Conservation (phyloP, 495 filamentous ascomycete genomes). For the Trichoderma reesei region DNA sequence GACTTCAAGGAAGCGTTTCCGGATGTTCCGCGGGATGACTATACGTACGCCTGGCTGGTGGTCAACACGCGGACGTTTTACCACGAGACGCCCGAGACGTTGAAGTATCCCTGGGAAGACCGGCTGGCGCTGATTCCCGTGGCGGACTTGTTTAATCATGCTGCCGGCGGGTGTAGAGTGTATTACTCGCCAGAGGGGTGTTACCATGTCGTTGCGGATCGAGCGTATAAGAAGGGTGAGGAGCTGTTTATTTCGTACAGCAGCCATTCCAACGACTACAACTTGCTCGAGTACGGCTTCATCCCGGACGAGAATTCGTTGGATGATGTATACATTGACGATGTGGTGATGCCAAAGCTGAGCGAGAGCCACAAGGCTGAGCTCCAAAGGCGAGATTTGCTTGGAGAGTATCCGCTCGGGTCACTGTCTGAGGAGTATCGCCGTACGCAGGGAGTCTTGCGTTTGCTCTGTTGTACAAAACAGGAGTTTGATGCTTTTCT, state of each 20-base stretch:
- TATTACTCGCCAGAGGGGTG: background rate
- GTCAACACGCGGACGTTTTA: conserved; percentile 64
- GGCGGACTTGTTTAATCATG: conserved; percentile 64
- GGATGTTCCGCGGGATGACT: conserved; percentile 38
- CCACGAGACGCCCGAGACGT: conserved; percentile 19
- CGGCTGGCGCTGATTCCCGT: conserved; percentile 60
- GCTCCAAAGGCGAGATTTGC: background rate
- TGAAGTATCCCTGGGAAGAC: conserved; percentile 38
- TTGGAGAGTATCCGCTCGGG: background rate
- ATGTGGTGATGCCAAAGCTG: conserved; percentile 43
- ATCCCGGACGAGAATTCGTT: conserved; percentile 51
- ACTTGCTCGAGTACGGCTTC: conserved; percentile 79
- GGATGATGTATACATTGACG: conserved; percentile 61
- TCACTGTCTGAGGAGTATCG: background rate
- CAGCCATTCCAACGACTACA: conserved; percentile 66
- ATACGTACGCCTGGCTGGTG: conserved; percentile 56
- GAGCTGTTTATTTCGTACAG: conserved; percentile 79
- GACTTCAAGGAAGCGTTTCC: background rate
- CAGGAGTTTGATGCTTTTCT: background rate
- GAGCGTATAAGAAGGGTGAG: conserved; percentile 36
- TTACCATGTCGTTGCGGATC: background rate
- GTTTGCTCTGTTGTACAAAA: background rate
- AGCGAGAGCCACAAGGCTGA: background rate
- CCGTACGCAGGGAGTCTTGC: background rate
- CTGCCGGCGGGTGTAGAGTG: conserved; percentile 26